Evolutionary conservation across 2,329 filamentous ascomycete species (phyloP), one percentile per base, ranked within the genome.

Genomic region (Arthroderma sp.): DNA sequence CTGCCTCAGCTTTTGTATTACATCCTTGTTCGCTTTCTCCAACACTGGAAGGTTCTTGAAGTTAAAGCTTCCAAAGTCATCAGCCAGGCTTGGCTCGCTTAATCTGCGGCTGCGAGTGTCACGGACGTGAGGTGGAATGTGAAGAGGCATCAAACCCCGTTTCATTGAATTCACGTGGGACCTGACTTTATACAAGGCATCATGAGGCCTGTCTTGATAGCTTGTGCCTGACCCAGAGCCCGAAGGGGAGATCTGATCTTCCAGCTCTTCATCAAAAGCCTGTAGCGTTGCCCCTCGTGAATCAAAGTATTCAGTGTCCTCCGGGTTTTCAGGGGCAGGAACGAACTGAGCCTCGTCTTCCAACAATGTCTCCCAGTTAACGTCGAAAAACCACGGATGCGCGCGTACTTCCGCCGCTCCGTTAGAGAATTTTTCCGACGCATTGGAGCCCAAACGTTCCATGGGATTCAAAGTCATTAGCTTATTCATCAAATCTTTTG

Each of bases 291-390:
- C 91, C 29, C 91, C 91, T 52, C 91, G 78, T 22, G 85, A 68
- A 65, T 98, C 91, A 55, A 98, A 98, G 59, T 98, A 98, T 58
- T 98, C 93, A 0, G 91, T 98, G 57, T 98, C 89, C 61, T 98
- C 91, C 0, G 86, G 88, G 53, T 98, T 89, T 57, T 94, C 86
- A 1, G 84, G 81, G 36, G 85, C 83, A 0, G 91, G 91, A 7
- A 98, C 83, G 60, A 98, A 98, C 47, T 94, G 86, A 3, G 93
- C 87, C 57, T 95, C 88, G 51, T 96, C 89, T 57, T 96, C 82
- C n/a, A 94, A 74, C 15, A 98, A 66, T 0, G 81, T 85, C 28
- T 87, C 82, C 91, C 91, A 98, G 55, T 85, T 86, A 55, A 93
- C 72, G 32, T 81, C 85, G 10, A 74, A 70, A 57, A 98, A 95